Percentiles rank a stretch among this genome's conserved stretches.
Conservation (phyloP, 257 asterid species). For the Scutellaria galericulata region DNA sequence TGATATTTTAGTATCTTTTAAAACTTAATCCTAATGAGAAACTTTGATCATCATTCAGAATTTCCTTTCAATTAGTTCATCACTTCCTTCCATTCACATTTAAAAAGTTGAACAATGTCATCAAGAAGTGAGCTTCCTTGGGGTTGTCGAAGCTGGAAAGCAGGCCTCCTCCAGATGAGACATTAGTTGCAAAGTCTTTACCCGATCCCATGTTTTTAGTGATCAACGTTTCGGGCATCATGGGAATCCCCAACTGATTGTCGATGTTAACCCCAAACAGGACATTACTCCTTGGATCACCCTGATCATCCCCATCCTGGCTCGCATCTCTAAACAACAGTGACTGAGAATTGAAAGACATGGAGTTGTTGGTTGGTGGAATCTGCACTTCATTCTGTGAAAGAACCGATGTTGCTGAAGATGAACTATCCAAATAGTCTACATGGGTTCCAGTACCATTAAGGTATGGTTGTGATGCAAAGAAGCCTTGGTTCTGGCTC, state of each 20-base stretch:
- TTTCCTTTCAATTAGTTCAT: not conserved
- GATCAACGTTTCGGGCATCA: slow-evolving; percentile 66
- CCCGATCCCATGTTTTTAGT: too few relatives aligned
- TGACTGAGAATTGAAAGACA: slow-evolving; percentile 78
- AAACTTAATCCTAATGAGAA: too few relatives aligned
- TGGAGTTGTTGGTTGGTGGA: slow-evolving; percentile 63
- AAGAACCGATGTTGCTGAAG: slow-evolving; percentile 89
- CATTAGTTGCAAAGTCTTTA: slow-evolving; percentile 59
- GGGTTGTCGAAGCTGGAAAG: slow-evolving; percentile 66
- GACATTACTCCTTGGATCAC: slow-evolving; percentile 57
- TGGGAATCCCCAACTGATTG: slow-evolving; percentile 66
- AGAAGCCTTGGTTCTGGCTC: slow-evolving; percentile 67
- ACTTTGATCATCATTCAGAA: too few relatives aligned
- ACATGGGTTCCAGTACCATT: slow-evolving; percentile 60
- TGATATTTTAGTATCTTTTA: too few relatives aligned
- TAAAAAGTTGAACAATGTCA: not conserved
- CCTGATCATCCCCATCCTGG: slow-evolving; percentile 72
- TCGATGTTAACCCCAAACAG: slow-evolving; percentile 64
- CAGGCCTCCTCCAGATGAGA: slow-evolving; percentile 68
- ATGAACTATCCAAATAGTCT: slow-evolving; percentile 87
- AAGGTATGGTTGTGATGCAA: slow-evolving; percentile 57
- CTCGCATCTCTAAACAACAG: slow-evolving; percentile 63
- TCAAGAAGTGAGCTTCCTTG: slow-evolving; percentile 50
- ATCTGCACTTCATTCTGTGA: slow-evolving; percentile 72
- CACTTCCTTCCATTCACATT: not conserved